Base-by-base conservation (phyloP, 495 filamentous ascomycete species). In the Aspergillus kassunensis region DNA sequence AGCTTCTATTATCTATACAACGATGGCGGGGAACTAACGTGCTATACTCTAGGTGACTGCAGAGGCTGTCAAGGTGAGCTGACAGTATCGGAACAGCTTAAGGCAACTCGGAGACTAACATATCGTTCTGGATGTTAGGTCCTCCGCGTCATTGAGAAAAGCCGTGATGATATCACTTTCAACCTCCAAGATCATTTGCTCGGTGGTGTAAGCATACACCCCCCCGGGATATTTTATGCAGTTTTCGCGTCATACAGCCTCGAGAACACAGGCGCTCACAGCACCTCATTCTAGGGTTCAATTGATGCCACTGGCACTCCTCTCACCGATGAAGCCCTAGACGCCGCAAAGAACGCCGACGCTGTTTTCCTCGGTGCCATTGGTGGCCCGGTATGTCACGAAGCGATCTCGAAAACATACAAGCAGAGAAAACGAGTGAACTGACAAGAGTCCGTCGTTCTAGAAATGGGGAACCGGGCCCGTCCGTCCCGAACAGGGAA, bases 291-390 rank as follows among this genome's bases (percentile, higher is more conserved):
- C 15, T 20, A 76, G 73, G 84, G 84, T 64, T 97, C 93, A 33
- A 98, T 98, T 69, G 87, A 96, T 61, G 84, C 81, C 8, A 85
- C 83, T 58, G 86, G 86, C 48, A 75, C 73, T 7, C 84, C 93
- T 15, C 76, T 97, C 48, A 93, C 92, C 35, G 88, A 91, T 53
- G 81, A 85, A 56, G 91, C 93, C 54, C 85, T 98, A 55, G 69
- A 70, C 8, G 92, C 91, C 11, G 92, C 91, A 54, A 95, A 95
- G 74, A 74, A 80, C 37, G 91, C 95, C 45, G 90, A 97, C 67
- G 93, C 92, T 27, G 85, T 97, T 47, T 80, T 98, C 49, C 82
- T 98, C 27, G 93, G 93, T 49, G 93, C 93, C 53, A 95, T 98
- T 62, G 93, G 93, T 58, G 93, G 93, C 34, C 93, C 93, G 13